Conservation (phyloP, 2,329 filamentous ascomycete genomes). For the Trichoderma semiorbis region DNA sequence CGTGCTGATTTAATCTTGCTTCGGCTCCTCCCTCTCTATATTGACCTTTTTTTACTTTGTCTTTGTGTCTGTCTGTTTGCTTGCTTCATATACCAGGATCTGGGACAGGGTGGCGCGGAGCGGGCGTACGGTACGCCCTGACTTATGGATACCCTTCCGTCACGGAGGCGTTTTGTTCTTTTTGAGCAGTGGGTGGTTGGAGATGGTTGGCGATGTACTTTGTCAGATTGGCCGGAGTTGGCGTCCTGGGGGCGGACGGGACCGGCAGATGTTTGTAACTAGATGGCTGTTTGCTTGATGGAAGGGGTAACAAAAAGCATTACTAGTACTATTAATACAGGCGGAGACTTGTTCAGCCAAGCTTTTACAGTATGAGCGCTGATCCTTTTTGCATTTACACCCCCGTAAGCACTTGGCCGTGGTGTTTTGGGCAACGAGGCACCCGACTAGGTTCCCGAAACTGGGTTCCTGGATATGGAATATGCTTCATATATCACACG, state of each 20-base stretch:
- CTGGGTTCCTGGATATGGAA: not conserved
- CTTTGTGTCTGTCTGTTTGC: not conserved
- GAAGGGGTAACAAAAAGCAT: not conserved
- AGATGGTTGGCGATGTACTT: not conserved
- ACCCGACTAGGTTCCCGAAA: not conserved
- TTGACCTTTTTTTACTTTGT: not conserved
- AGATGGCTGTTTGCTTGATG: not conserved
- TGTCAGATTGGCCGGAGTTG: not conserved
- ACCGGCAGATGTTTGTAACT: not conserved
- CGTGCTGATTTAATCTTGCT: not conserved
- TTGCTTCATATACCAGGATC: slow-evolving; percentile 19
- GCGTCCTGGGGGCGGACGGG: not conserved
- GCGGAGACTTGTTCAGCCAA: not conserved
- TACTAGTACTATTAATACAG: slow-evolving; percentile 5
- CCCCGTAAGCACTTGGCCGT: slow-evolving; percentile 1
- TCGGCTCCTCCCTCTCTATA: not conserved
- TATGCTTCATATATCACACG: not conserved
- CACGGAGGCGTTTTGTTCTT: slow-evolving; percentile 16
- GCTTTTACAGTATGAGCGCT: not conserved
- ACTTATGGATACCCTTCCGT: slow-evolving; percentile 17
- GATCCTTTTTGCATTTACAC: not conserved
- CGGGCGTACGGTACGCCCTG: slow-evolving; percentile 17
- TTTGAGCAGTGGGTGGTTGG: not conserved
- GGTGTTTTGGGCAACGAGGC: not conserved
- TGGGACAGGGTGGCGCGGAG: slow-evolving; percentile 15